Base-by-base conservation (phyloP, 169 alveolate species). In the Babesia sp. region DNA sequence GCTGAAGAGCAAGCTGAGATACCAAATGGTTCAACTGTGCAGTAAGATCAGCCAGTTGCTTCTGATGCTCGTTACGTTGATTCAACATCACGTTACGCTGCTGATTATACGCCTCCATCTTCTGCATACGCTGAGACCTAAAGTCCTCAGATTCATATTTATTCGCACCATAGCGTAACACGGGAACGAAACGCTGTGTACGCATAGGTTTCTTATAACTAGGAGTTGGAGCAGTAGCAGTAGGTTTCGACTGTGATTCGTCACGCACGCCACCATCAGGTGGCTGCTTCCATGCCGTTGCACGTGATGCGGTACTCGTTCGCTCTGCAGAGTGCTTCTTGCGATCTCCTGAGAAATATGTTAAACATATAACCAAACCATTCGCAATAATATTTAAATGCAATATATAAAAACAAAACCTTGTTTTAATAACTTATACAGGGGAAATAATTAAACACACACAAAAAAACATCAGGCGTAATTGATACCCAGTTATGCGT, bases 141-240 rank as follows among this genome's bases (percentile, higher is more conserved):
- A 67, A 77, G 22, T 77, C 86, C 44, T 67, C 82, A 7, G 86
- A 77, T 28, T 77, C 86, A 56, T 77, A 77, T 29, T 55, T 77
- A 60, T 61, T 46, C 20, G 46, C 33, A 34, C 61, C 64, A 22
- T 29, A 16, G 22, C 46, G 28, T 29, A 50, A n/a, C 18, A 31
- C 8, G 26, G 37, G 50, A 2, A 18, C 58, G 31, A 8, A 9
- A 22, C 61, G 2, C 24, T 8, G 61, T 9, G n/a, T 36, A 20
- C 7, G 16, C 41, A 36, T 28, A 22, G 26, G 11, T 20, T 22
- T 6, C 3, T 0, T 34, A 0, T 16, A 20, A 1, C 14, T 2
- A 36, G 44, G 6, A 41, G 24, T 28, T 20, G 61, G 8, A 6
- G 2, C 26, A 16, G 20, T 48, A 2, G 22, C 57, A 1, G 57